Conservation (phyloP, 805 yeast genomes). For the Sugiyamaella chiloensis region DNA sequence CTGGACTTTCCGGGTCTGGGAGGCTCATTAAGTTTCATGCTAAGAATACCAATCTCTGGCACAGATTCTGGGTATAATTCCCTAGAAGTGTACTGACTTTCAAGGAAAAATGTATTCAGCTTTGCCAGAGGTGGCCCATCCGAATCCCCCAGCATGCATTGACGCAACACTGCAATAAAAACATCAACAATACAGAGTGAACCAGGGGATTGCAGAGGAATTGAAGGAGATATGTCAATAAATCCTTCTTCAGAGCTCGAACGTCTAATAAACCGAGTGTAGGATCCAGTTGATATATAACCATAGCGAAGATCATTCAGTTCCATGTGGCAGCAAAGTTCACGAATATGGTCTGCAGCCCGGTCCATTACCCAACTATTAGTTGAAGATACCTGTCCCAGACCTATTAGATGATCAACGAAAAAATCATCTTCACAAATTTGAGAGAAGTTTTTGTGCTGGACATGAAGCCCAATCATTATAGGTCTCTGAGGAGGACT, state of each 20-base stretch:
- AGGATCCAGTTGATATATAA: constrained; percentile 18
- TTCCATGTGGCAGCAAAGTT: constrained; percentile 20
- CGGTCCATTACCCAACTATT: too few relatives aligned
- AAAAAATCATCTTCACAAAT: too few relatives aligned
- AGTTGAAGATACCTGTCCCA: too few relatives aligned
- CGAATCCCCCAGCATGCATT: neutral
- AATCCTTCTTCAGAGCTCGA: constrained; percentile 3
- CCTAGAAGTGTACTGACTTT: too few relatives aligned
- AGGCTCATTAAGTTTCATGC: constrained; percentile 15
- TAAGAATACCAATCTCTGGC: constrained; percentile 16
- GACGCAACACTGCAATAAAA: constrained; percentile 14
- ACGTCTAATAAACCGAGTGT: constrained; percentile 21
- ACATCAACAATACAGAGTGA: constrained; percentile 6
- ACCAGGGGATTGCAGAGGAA: constrained; percentile 7
- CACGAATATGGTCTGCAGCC: constrained; percentile 14
- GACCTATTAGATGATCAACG: too few relatives aligned
- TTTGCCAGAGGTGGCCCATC: constrained; percentile 13
- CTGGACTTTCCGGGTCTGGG: constrained; percentile 17
- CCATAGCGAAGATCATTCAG: constrained; percentile 25
- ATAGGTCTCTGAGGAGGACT: constrained; percentile 1
- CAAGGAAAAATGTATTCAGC: constrained; percentile 15
- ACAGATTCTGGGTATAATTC: constrained; percentile 11
- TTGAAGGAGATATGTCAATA: constrained; percentile 19
- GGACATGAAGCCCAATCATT: constrained; percentile 13
- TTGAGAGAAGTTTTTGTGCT: too few relatives aligned